These are phyloP conservation scores for Phytophthora citrophthora DNA, from an alignment of 352 stramenopile genomes.

Conservation along the genomic window DNA sequence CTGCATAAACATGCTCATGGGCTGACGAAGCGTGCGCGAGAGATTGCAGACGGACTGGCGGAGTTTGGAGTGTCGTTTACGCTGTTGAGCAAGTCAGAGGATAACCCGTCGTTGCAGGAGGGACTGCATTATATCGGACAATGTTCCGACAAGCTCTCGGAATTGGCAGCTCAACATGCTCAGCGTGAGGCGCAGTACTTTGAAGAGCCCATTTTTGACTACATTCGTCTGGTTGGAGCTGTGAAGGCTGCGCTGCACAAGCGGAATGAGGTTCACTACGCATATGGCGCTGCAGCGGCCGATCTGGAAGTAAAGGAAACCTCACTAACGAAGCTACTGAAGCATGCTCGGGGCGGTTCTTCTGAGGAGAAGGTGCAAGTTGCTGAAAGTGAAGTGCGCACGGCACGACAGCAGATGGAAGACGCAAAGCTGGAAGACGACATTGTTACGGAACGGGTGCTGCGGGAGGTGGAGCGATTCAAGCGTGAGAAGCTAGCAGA, in stretches of 20 bases:
- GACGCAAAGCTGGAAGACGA: slow-evolving; percentile 94
- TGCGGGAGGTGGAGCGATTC: slow-evolving; percentile 98
- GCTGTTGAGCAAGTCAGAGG: slow-evolving; percentile 93
- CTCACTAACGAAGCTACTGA: slow-evolving; percentile 65
- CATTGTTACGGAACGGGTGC: slow-evolving; percentile 93
- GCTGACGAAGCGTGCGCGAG: slow-evolving; percentile 93
- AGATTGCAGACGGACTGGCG: slow-evolving; percentile 96
- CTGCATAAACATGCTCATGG: slow-evolving; percentile 94
- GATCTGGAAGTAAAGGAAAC: slow-evolving; percentile 89
- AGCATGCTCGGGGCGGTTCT: slow-evolving; percentile 50
- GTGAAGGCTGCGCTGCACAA: slow-evolving; percentile 94
- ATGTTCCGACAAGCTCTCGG: slow-evolving; percentile 92
- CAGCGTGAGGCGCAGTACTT: slow-evolving; percentile 94
- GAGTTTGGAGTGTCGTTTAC: slow-evolving; percentile 97
- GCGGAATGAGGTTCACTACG: slow-evolving; percentile 91
- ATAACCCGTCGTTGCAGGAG: slow-evolving; percentile 92
- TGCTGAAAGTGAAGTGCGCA: slow-evolving; percentile 78
- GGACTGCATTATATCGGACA: slow-evolving; percentile 93
- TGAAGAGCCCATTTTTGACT: slow-evolving; percentile 96
- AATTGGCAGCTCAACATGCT: slow-evolving; percentile 92
- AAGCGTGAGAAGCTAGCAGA: slow-evolving; percentile 95
- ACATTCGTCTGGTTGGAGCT: slow-evolving; percentile 95
- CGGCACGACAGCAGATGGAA: slow-evolving; percentile 87
- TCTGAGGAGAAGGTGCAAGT: slow-evolving; percentile 90
- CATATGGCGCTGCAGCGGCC: slow-evolving; percentile 86